Evolutionary conservation across 192 early-diverging fungal species (phyloP), one percentile per base, ranked within the genome.

Genomic region (Mortierella claussenii): DNA sequence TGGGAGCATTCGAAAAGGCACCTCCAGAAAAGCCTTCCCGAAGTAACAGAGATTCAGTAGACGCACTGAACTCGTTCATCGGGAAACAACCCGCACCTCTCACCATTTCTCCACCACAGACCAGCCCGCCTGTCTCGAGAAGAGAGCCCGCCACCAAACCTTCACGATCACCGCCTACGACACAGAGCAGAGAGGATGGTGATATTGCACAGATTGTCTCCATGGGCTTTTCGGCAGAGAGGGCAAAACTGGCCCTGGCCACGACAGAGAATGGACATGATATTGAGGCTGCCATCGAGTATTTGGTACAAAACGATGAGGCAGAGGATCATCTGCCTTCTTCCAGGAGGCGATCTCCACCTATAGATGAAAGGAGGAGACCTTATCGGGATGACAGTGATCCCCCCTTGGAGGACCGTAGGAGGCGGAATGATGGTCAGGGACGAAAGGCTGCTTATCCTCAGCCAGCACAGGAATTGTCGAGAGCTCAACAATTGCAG

Each of bases 171-270:
- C 23, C 47, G 5, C 36, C 49, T 42, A 3, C 32, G 45, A 4
- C 50, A 1, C 27, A 48, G 33, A 64, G 37, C 7, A 27, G 55
- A 5, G 59, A 81, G 13, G 85, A 87, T 30, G 78, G 73, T 13
- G 59, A 78, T n/a, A 86, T 96, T 60, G 89, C 92, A 4, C 86
- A 91, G 78, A 83, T 97, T 40, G 85, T 89, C 15, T 88, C 86
- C 27, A 93, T 94, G 88, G 94, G 94, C 1, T 97, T 95, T 67
- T 83, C 90, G 21, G 76, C 75, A 0, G 84, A 86, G 8, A 81
- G 87, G 53, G 88, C 94, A 1, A 80, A 68, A 44, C 65, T 82
- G 20, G 94, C 96, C 4, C 69, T 97, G 48, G 86, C 85, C 31
- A 90, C 89, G 34, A 85, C 89, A 1, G 86, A 84, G 13, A 86